Conservation (phyloP, 2,329 filamentous ascomycete genomes). For the Xylariaceae sp. region DNA sequence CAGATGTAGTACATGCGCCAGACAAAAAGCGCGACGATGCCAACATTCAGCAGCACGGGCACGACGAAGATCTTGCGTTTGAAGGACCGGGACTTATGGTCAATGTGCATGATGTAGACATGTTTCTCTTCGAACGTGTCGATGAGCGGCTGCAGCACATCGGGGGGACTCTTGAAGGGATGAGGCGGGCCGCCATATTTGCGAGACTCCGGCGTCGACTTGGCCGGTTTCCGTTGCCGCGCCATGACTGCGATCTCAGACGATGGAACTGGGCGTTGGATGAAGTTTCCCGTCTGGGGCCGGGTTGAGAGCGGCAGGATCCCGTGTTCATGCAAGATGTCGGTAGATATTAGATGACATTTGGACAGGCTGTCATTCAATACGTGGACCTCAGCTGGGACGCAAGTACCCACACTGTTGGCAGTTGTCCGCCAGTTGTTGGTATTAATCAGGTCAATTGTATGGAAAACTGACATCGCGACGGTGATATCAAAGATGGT, state of each 20-base stretch:
- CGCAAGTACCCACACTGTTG: background rate
- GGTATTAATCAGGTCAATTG: background rate
- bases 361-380: background rate
- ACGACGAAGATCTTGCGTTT: conserved; percentile 82
- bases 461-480: background rate
- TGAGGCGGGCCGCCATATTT: conserved; percentile 42
- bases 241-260: conserved; percentile 21
- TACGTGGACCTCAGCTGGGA: background rate
- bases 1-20: conserved; percentile 64
- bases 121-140: conserved; percentile 59
- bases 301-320: background rate
- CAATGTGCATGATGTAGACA: conserved; percentile 82
- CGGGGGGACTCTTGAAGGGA: conserved; percentile 64
- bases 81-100: conserved; percentile 61
- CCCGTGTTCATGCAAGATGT: background rate
- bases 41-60: conserved; percentile 69
- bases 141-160: conserved; percentile 60
- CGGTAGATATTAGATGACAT: background rate
- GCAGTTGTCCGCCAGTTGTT: background rate
- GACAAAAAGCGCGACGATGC: conserved; percentile 58
- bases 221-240: conserved; percentile 26
- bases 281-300: background rate
- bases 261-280: background rate
- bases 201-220: conserved; percentile 24
- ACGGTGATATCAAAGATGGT: too few species aligned